Evolutionary conservation across 1,139 yeast genomes (phyloP), one percentile per base, ranked within the genome.

Genomic region (Kodamaea arcana): DNA sequence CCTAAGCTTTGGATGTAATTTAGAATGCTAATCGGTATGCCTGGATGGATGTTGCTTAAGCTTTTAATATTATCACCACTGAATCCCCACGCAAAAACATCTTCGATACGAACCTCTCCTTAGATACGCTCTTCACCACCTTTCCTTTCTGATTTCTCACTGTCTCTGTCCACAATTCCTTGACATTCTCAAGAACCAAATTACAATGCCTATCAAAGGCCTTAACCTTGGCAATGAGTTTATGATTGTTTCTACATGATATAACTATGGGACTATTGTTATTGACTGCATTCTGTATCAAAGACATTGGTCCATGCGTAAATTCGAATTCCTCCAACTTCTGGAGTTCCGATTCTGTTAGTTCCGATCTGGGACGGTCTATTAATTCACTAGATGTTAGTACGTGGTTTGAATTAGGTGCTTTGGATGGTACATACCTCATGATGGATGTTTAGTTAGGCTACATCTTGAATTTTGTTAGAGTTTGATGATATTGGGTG

Each of bases 171-270:
- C 95, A 87, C 50, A 87, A 65, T 54, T 92, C 98, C 55, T 85
- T 87, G 28, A 92, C 97, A 50, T 88, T 87, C 51, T 87, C 97
- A 46, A 92, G 65, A 7, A 92, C 82, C 83, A 92, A 78, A 57
- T 92, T 92, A 43, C 96, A 83, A 59, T 92, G 99, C 52, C 97
- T 80, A 56, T 92, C 99, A 56, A 88, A 94, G 0, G 97, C 97
- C 54, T 85, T 84, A 33, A 92, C 94, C 46, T 85, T 78, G 2
- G 92, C 97, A 20, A 92, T 74, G 30, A 92, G 70, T 59, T 92
- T 92, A 54, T 88, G 96, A 59, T 90, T 90, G 57, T 92, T 92
- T 51, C 99, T 75, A 44, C 95, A 78, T 18, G 96, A 86, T 47
- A 92, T 85, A 38, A 92, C 77, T 4, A 94, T 86, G 18, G 90